A percentile compares a stretch with the other conserved stretches of the same genome.
phyloP scores from a whole-genome alignment of 2,329 filamentous ascomycete genomes.

The Calonectria naviculata region DNA sequence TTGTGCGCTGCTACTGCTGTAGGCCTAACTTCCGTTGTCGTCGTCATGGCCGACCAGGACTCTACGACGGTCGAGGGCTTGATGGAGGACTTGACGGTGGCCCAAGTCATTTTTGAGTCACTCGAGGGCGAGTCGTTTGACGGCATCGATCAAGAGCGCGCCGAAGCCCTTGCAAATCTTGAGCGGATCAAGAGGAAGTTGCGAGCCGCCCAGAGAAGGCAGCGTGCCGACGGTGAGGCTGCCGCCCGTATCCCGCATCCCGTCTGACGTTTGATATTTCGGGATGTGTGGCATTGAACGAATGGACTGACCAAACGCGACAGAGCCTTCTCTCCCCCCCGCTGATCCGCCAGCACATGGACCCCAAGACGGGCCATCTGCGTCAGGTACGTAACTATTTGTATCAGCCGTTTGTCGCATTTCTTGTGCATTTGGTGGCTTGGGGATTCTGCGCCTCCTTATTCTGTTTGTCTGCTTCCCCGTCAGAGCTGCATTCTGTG shows the following conservation, averaged over 20 bases:
- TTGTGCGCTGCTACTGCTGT: conserved; percentile 26
- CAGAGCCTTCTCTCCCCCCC: conserved; percentile 18
- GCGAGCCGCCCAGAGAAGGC: conserved; percentile 20
- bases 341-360: background rate
- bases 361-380: conserved; percentile 9
- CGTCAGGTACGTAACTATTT: conserved; percentile 13
- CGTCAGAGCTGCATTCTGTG: conserved; percentile 10
- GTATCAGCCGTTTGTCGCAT: conserved; percentile 10
- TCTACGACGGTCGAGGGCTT: conserved; percentile 42
- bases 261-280: background rate
- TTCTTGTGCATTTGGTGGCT: conserved; percentile 4
- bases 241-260: background rate
- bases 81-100: conserved; percentile 54
- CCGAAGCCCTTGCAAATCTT: conserved; percentile 41
- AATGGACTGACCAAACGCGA: conserved; percentile 12
- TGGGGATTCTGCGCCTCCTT: conserved; percentile 11
- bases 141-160: conserved; percentile 44
- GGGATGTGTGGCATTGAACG: background rate
- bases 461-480: background rate
- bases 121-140: conserved; percentile 44
- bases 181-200: conserved; percentile 46
- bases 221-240: conserved; percentile 22
- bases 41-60: conserved; percentile 23
- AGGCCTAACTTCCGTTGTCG: conserved; percentile 24
- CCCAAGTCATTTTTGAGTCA: conserved; percentile 56